Base-by-base conservation (phyloP, 1,284 basidiomycete genomes). In the Microbotryum lychnidis-dioicae region DNA sequence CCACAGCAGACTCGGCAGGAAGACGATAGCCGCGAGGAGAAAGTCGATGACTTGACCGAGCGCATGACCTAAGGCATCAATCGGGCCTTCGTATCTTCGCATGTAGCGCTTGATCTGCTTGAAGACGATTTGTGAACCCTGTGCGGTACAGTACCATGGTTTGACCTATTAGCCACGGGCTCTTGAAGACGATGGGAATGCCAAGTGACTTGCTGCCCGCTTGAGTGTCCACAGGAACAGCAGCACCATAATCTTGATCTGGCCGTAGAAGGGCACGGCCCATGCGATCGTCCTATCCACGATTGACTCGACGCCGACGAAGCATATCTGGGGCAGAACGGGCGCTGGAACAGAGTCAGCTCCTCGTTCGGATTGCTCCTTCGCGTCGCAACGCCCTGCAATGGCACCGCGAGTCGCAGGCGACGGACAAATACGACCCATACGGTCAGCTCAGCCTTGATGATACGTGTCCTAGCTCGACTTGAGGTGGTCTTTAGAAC, bases 51-150 rank as follows among this genome's bases (percentile, higher is more conserved):
- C 14, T 27, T 67, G 63, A 33, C 55, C 29, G 3, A 52, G 4
- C n/a, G 64, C 54, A 55, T 62, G 62, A 2, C 60, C 60, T 21
- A 60, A 14, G 7, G 56, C 42, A 56, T 68, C 67, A 27, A 68
- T 58, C 2, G 67, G 60, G 0, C 60, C 56, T 25, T 68, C 67
- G 58, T 64, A 66, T 1, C 60, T 64, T 37, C 49, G 55, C 16
- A 68, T 49, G 3, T 50, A 9, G 2, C 64, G 67, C 31, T 37
- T 56, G 54, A 68, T 51, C 33, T 66, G 64, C 50, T 61, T 57
- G n/a, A 60, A 68, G 10, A 66, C 18, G 21, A 61, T 42, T 20
- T 56, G 55, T 1, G 67, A 57, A 20, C 67, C 67, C 64, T 66
- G 47, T 16, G 2, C 2, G 10, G 27, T 27, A 27, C 5, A 6